Conservation (phyloP, 768 basidiomycete genomes). For the Lactarius tabidus region DNA sequence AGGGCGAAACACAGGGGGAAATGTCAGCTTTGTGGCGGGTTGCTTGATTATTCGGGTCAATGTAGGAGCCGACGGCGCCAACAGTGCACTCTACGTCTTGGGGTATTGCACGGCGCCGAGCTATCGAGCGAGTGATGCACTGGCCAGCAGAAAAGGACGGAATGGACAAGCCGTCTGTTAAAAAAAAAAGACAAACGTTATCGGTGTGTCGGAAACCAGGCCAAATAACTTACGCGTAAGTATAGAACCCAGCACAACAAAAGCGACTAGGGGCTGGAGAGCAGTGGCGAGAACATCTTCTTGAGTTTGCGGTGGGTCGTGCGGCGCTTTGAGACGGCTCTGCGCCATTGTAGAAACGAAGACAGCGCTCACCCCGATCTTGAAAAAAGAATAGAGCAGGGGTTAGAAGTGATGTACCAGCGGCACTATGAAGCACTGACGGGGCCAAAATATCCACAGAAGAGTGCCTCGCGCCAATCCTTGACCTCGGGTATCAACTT, state of each 20-base stretch:
- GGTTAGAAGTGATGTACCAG: not conserved
- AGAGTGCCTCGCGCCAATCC: slow-evolving; percentile 82
- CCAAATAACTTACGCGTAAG: slow-evolving; percentile 52
- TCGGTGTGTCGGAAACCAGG: not conserved
- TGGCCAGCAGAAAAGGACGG: slow-evolving; percentile 44
- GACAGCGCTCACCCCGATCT: slow-evolving; percentile 91
- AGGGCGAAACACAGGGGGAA: not conserved
- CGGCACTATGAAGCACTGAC: slow-evolving; percentile 22
- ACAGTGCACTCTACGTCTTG: not conserved
- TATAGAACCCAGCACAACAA: slow-evolving; percentile 84
- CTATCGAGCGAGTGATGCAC: slow-evolving; percentile 8
- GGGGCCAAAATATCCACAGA: slow-evolving; percentile 86
- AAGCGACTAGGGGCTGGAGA: slow-evolving; percentile 81
- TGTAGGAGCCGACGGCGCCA: too few species aligned
- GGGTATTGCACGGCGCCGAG: slow-evolving; percentile 14
- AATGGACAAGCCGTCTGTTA: slow-evolving; percentile 45
- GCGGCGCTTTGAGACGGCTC: slow-evolving; percentile 53
- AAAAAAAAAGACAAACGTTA: not conserved
- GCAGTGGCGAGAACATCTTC: slow-evolving; percentile 65
- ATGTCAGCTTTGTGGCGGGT: not conserved
- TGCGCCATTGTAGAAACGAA: slow-evolving; percentile 80
- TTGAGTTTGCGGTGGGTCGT: slow-evolving; percentile 58
- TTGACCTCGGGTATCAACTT: slow-evolving; percentile 83
- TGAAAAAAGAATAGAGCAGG: slow-evolving; percentile 7
- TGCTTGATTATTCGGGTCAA: not conserved